Evolutionary conservation across 768 basidiomycete genomes (phyloP), one percentile per base, ranked within the genome.

Genomic region (Trametes cinnabarina): DNA sequence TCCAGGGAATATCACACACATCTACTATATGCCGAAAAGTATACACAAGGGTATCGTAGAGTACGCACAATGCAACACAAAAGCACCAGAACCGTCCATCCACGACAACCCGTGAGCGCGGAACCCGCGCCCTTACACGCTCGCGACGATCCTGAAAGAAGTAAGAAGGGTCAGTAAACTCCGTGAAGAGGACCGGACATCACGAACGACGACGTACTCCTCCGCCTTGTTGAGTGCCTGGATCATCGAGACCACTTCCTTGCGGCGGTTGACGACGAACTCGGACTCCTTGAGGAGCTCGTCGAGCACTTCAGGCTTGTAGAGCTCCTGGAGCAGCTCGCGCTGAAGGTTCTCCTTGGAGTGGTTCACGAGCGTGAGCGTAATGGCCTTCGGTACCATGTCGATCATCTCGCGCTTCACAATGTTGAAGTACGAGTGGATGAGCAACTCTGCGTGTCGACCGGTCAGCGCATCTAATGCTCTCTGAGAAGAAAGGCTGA

Each of bases 341-440:
- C 87, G 82, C 76, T 99, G 97, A 58, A 99, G 77, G 71, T 92
- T 86, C 75, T 98, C 97, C 74, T 97, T 98, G 58, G 95, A 87
- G 73, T 87, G 86, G 69, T 86, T 89, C 48, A 99, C 96, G 34
- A 98, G 84, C 15, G 92, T 98, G 62, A 91, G 76, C 10, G 90
- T 85, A 70, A 97, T 93, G 17, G 92, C 92, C 73, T 99, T 99
- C 8, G 96, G 96, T 23, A 98, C 92, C 94, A 97, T 97, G 74
- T 98, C 96, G 67, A 98, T 98, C 91, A 98, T 94, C 75, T 98
- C 96, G 57, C 95, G 88, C 77, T 99, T 98, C 54, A 98, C 93
- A 63, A 98, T 94, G 76, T 97, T 94, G 81, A 90, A 98, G 74
- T 98, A 98, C 4, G 94, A 97, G 71, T 90, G 83, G 66, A 98